Conservation (phyloP, 2,329 filamentous ascomycete species). For the Didymella exigua region DNA sequence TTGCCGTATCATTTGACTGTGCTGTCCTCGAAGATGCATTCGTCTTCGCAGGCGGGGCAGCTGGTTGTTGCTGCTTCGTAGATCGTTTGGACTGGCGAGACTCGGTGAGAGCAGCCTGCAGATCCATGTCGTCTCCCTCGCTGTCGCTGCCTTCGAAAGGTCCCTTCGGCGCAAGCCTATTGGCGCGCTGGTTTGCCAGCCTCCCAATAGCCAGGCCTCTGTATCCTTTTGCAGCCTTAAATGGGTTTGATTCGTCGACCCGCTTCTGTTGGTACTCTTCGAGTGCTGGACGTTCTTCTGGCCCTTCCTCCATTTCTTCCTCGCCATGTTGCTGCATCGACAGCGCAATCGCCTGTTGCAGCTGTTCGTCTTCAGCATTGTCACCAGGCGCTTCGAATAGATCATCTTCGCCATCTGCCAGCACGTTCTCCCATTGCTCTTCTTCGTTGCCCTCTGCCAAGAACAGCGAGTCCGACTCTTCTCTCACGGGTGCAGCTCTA, state of each 20-base stretch:
- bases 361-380: slow-evolving; percentile 72
- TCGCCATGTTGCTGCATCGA: slow-evolving; percentile 69
- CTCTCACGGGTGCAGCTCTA: slow-evolving; percentile 26
- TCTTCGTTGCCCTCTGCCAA: slow-evolving; percentile 54
- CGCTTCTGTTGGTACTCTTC: slow-evolving; percentile 55
- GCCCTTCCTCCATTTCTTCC: slow-evolving; percentile 59
- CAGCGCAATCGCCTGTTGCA: slow-evolving; percentile 81
- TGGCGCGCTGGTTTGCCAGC: slow-evolving; percentile 75
- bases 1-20: slow-evolving; percentile 33
- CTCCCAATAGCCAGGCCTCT: slow-evolving; percentile 67
- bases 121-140: slow-evolving; percentile 78
- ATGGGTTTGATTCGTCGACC: slow-evolving; percentile 51
- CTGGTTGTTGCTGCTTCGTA: slow-evolving; percentile 40
- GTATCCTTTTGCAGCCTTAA: slow-evolving; percentile 49
- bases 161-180: slow-evolving; percentile 52
- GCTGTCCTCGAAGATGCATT: slow-evolving; percentile 27
- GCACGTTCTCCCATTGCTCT: slow-evolving; percentile 50
- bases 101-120: slow-evolving; percentile 75
- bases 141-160: slow-evolving; percentile 55
- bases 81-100: slow-evolving; percentile 62
- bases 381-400: slow-evolving; percentile 59
- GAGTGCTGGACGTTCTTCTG: slow-evolving; percentile 51
- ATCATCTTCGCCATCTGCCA: slow-evolving; percentile 57
- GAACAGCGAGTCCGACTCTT: slow-evolving; percentile 62
- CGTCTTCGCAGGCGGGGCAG: slow-evolving; percentile 27